Evolutionary conservation across 495 filamentous ascomycete species (phyloP).

Genomic region (Daldinia childiae): DNA sequence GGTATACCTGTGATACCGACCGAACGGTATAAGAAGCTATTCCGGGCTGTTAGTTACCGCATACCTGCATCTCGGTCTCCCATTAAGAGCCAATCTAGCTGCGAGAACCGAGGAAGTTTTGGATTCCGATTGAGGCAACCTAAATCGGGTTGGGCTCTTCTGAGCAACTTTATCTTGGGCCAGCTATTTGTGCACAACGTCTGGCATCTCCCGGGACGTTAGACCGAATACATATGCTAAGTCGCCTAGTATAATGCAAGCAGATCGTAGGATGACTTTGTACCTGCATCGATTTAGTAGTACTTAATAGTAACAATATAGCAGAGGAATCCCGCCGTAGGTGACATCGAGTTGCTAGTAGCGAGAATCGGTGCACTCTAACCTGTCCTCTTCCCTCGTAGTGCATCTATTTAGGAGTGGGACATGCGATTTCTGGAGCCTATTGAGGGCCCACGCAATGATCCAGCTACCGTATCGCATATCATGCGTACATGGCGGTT

Average conservation of each 20-base stretch:
- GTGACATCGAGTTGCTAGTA: background rate
- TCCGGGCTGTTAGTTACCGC: conserved; percentile 11
- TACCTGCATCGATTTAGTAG: conserved; percentile 35
- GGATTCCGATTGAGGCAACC: conserved; percentile 21
- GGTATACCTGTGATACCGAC: conserved; percentile 17
- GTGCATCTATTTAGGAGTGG: background rate
- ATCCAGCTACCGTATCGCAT: background rate
- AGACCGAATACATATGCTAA: conserved; percentile 8
- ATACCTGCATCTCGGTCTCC: conserved; percentile 23
- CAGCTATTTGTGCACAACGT: conserved; percentile 16
- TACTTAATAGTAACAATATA: background rate
- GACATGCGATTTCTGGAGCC: background rate
- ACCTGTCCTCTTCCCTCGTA: background rate
- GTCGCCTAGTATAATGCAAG: conserved; percentile 13
- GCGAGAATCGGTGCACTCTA: background rate
- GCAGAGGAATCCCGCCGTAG: conserved; percentile 6
- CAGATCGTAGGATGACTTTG: conserved; percentile 10
- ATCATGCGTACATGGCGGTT: background rate
- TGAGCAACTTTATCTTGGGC: conserved; percentile 31
- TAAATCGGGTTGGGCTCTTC: conserved; percentile 3
- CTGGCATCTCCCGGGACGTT: conserved; percentile 1
- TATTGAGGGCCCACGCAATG: background rate
- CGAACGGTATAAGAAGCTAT: conserved; percentile 11
- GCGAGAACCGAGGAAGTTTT: conserved; percentile 4
- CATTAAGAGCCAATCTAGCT: conserved; percentile 15